Percentiles rank a stretch among this genome's conserved stretches.
These are phyloP conservation scores for Solanum boliviense DNA, from an alignment of 257 asterid species.

Conservation along the genomic window DNA sequence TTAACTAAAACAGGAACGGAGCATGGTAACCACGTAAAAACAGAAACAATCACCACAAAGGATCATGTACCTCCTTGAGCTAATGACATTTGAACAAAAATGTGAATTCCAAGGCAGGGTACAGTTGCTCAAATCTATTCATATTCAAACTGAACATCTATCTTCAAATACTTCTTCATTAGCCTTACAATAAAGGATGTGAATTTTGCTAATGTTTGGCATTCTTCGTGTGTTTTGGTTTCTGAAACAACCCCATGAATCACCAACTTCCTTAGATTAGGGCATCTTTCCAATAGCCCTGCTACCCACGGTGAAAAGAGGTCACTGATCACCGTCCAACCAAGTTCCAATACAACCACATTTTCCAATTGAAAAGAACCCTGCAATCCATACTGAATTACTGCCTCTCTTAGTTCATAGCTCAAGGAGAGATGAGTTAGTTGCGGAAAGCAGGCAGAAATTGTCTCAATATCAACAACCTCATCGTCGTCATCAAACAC, in stretches of 20 bases:
- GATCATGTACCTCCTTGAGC: slow-evolving; percentile 3
- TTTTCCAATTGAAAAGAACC: slow-evolving; percentile 60
- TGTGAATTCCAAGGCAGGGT: background rate
- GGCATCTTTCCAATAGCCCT: slow-evolving; percentile 68
- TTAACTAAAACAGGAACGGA: background rate
- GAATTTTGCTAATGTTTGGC: slow-evolving; percentile 59
- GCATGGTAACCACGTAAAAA: background rate
- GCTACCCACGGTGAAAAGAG: slow-evolving; percentile 66
- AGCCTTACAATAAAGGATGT: slow-evolving; percentile 62
- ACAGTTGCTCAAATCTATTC: slow-evolving; percentile 28
- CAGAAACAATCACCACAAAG: background rate
- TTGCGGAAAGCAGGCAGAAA: slow-evolving; percentile 70
- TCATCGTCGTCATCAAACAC: slow-evolving; percentile 92
- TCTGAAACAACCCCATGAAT: slow-evolving; percentile 79
- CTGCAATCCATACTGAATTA: slow-evolving; percentile 64
- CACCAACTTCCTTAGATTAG: slow-evolving; percentile 59
- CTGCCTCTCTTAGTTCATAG: slow-evolving; percentile 66
- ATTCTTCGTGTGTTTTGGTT: slow-evolving; percentile 83
- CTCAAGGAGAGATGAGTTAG: slow-evolving; percentile 58
- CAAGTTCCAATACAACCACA: slow-evolving; percentile 76
- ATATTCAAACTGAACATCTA: slow-evolving; percentile 66
- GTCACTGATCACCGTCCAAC: slow-evolving; percentile 79
- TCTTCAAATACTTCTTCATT: slow-evolving; percentile 60
- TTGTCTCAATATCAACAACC: slow-evolving; percentile 70
- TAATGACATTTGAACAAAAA: background rate